Conservation (phyloP, 768 basidiomycete species). For the Phylloporus sp. region DNA sequence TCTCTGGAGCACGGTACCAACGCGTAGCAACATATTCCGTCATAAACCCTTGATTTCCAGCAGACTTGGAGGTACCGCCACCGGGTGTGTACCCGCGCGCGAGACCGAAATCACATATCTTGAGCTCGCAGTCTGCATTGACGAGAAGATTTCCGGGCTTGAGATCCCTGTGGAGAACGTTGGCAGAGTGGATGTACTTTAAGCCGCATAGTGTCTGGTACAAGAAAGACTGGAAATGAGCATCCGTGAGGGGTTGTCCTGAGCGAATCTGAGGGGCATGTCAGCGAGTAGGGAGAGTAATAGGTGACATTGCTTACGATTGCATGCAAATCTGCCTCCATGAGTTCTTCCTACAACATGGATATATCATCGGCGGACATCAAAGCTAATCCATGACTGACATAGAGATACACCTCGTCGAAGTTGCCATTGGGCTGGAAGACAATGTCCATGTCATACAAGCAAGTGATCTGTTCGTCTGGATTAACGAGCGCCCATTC, state of each 20-base stretch:
- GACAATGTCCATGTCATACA: constrained; percentile 99
- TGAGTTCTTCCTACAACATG: constrained; percentile 82
- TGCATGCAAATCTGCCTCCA: constrained; percentile 99
- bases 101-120: constrained; percentile 98
- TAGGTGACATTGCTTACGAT: constrained; percentile 56
- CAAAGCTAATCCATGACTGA: constrained; percentile 35
- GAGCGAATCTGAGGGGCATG: constrained; percentile 61
- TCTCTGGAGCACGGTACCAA: constrained; percentile 98
- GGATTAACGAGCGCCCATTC: constrained; percentile 3
- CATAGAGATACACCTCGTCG: constrained; percentile 93
- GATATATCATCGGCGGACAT: constrained; percentile 1
- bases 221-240: constrained; percentile 93
- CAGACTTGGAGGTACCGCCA: constrained; percentile 64
- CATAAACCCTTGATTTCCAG: constrained; percentile 93
- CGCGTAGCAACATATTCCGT: constrained; percentile 99
- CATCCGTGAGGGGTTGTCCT: constrained; percentile 83
- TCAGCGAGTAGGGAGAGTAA: background rate
- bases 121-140: constrained; percentile 97
- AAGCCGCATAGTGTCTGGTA: constrained; percentile 98
- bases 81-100: constrained; percentile 91
- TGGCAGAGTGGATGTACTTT: constrained; percentile 97
- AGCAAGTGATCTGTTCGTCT: constrained; percentile 75
- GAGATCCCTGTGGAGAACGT: constrained; percentile 94
- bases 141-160: constrained; percentile 95
- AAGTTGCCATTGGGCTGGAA: constrained; percentile 90